phyloP scores from a whole-genome alignment of 73 alveolate species.

The Stentor coeruleus region DNA sequence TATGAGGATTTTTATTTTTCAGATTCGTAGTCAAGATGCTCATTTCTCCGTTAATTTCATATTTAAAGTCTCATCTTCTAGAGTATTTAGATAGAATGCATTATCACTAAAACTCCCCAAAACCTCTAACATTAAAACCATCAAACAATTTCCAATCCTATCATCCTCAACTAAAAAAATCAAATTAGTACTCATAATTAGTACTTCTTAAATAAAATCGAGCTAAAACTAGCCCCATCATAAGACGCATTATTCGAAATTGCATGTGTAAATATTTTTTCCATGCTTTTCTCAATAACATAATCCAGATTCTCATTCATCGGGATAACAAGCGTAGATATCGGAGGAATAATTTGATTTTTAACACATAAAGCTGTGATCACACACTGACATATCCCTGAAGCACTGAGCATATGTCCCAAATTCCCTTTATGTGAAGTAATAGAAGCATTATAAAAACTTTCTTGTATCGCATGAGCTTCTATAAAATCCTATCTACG shows the following conservation, averaged over 20 bases:
- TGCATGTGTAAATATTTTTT: neutral
- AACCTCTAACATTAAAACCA: too few relatives aligned
- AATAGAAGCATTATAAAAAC: slow-evolving; percentile 18
- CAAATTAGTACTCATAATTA: too few relatives aligned
- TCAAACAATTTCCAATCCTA: too few relatives aligned
- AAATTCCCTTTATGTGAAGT: slow-evolving; percentile 24
- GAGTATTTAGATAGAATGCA: too few relatives aligned
- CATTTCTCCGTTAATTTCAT: too few relatives aligned
- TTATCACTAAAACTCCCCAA: too few relatives aligned
- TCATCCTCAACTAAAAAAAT: too few relatives aligned
- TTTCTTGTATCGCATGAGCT: slow-evolving; percentile 40
- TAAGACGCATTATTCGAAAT: neutral
- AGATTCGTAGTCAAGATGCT: too few relatives aligned
- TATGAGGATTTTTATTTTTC: too few relatives aligned
- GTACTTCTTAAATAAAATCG: slow-evolving; percentile 8
- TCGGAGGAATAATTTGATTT: slow-evolving; percentile 1
- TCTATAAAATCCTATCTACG: slow-evolving; percentile 69
- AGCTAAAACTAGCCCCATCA: neutral
- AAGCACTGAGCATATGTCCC: slow-evolving; percentile 21
- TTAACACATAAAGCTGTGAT: neutral
- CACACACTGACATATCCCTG: slow-evolving; percentile 22
- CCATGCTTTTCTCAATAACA: neutral
- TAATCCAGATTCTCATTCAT: neutral
- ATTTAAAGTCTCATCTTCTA: too few relatives aligned
- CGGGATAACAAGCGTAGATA: neutral